Conservation (phyloP, 257 asterid species). For the Petunia axillaris region DNA sequence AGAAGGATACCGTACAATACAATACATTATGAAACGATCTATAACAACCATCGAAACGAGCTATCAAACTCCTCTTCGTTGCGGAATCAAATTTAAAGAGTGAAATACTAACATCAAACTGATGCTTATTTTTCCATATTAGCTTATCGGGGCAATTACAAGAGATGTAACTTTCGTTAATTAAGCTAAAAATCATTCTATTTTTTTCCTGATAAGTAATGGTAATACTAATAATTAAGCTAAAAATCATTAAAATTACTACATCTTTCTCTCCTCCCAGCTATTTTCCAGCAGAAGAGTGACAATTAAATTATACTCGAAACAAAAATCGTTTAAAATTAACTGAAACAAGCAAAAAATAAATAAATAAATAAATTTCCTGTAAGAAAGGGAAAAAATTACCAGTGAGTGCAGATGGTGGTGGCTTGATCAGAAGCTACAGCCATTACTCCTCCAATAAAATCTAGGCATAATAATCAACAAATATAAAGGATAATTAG, state of each 20-base stretch:
- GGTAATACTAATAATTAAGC: neutral
- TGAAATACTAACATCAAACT: neutral
- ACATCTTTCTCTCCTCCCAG: neutral
- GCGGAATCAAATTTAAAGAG: neutral
- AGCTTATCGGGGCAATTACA: neutral
- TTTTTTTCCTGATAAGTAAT: too few species aligned
- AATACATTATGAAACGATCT: too few species aligned
- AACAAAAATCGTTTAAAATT: neutral
- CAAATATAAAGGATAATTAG: neutral
- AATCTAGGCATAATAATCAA: neutral
- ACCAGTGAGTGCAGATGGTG: slow-evolving; percentile 90
- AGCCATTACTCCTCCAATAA: slow-evolving; percentile 50
- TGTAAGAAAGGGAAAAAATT: neutral
- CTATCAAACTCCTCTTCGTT: neutral
- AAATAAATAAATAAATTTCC: neutral
- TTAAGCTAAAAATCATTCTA: neutral
- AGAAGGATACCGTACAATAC: too few species aligned
- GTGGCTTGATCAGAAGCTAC: slow-evolving; percentile 69
- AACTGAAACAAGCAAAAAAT: neutral
- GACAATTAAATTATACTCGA: neutral
- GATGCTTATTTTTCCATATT: neutral
- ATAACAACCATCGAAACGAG: too few species aligned
- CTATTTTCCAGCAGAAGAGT: neutral
- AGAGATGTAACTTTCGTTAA: neutral
- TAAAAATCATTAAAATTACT: neutral